Evolutionary conservation across 2,329 filamentous ascomycete species (phyloP), one percentile per base, ranked within the genome.

Genomic region (Cercospora sesami): DNA sequence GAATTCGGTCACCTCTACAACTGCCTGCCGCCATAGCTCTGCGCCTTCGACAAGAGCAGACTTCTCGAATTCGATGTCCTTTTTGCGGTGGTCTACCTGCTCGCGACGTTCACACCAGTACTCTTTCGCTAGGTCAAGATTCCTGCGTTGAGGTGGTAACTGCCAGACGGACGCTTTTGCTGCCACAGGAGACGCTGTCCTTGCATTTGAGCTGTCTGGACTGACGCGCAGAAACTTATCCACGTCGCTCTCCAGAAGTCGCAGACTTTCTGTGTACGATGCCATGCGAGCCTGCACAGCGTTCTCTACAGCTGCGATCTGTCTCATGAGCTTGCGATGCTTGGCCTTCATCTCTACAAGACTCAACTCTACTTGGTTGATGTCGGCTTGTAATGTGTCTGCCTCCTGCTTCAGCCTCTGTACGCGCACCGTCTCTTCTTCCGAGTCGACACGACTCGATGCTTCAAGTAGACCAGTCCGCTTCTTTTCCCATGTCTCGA

Each of bases 241-340:
- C 5, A 92, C 83, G 64, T 91, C 86, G 14, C 81, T 81, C 68
- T 93, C 89, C 5, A 91, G 84, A 64, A 91, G 86, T 65, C 82
- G 86, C 39, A 92, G 79, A 4, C 90, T 89, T 1, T 89, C 86
- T 21, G 85, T 86, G 76, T 92, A 93, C 0, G 90, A 89, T 65
- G 89, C 91, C 14, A 93, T 77, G n/a, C 87, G 88, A 1, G 90
- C 89, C 76, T 93, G 90, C 42, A 89, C 83, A 64, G 85, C 84
- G 72, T 89, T 93, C 70, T 85, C 84, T 1, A 88, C 84, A 65
- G 90, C 87, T 6, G 86, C 83, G 57, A 92, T 86, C 73, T 87
- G 84, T 2, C 84, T 83, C 69, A 86, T 80, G 0, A 93, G 78
- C 75, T 84, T 85, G n/a, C 84, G 81, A 71, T 88, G 87, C 30